phyloP scores from a whole-genome alignment of 176 grass and related monocot species.

The Raddia guianensis region DNA sequence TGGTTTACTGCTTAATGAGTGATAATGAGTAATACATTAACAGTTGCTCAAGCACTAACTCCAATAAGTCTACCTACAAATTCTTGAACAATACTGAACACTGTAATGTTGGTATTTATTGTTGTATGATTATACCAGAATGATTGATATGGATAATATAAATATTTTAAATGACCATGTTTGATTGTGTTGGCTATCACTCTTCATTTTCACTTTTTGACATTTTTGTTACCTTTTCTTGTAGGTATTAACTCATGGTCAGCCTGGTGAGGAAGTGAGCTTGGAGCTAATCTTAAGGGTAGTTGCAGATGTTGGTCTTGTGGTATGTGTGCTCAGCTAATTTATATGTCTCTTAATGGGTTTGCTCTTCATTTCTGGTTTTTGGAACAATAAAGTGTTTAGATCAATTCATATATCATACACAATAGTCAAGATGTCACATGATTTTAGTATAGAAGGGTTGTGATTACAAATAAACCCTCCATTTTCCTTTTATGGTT shows the following conservation, averaged over 20 bases:
- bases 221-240: slow-evolving; percentile 10
- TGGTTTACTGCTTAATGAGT: slow-evolving; percentile 12
- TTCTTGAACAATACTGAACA: neutral
- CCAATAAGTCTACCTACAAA: neutral
- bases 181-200: neutral
- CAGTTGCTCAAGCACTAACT: slow-evolving; percentile 8
- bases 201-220: neutral
- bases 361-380: neutral
- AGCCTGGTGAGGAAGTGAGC: slow-evolving; percentile 84
- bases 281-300: slow-evolving; percentile 92
- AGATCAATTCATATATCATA: neutral
- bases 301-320: slow-evolving; percentile 98
- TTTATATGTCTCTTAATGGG: slow-evolving; percentile 10
- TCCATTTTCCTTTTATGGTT: slow-evolving; percentile 13
- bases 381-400: neutral
- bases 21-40: slow-evolving; percentile 1
- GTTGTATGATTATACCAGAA: neutral
- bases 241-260: slow-evolving; percentile 89
- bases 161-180: slow-evolving; percentile 2
- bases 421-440: neutral
- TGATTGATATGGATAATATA: slow-evolving; percentile 18
- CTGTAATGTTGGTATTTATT: neutral
- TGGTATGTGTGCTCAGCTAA: slow-evolving; percentile 53
- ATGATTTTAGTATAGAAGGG: slow-evolving; percentile 1
- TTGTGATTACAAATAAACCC: neutral